These are phyloP conservation scores for Camelina neglecta DNA, from an alignment of 345 rosid species.

Conservation along the genomic window DNA sequence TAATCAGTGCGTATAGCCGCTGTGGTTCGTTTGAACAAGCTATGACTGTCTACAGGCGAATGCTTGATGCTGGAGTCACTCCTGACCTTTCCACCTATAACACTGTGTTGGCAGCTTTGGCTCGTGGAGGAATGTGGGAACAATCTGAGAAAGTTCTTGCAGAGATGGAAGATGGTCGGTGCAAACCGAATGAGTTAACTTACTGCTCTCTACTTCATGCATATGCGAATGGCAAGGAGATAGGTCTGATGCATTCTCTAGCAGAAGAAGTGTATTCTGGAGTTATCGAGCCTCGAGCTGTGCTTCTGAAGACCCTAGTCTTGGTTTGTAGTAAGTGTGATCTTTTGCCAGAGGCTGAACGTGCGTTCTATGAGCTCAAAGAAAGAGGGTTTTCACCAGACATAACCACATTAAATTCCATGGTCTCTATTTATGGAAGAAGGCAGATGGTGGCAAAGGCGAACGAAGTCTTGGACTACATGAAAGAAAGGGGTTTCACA, in stretches of 20 bases:
- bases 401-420: slow-evolving; percentile 77
- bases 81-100: slow-evolving; percentile 93
- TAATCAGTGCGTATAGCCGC: slow-evolving; percentile 90
- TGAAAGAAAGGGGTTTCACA: slow-evolving; percentile 76
- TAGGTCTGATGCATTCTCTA: slow-evolving; percentile 73
- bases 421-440: slow-evolving; percentile 91
- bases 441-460: slow-evolving; percentile 76
- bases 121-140: slow-evolving; percentile 96
- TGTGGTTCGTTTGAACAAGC: slow-evolving; percentile 92
- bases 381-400: slow-evolving; percentile 75
- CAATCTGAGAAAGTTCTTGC: slow-evolving; percentile 83
- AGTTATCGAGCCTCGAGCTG: slow-evolving; percentile 66
- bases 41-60: slow-evolving; percentile 76
- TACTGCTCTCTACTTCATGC: slow-evolving; percentile 89
- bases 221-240: slow-evolving; percentile 85
- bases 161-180: slow-evolving; percentile 78
- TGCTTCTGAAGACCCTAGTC: slow-evolving; percentile 86
- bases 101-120: slow-evolving; percentile 91
- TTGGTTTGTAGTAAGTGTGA: slow-evolving; percentile 87
- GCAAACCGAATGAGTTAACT: slow-evolving; percentile 88
- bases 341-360: slow-evolving; percentile 74
- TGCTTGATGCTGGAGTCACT: slow-evolving; percentile 85
- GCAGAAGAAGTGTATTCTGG: slow-evolving; percentile 88
- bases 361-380: slow-evolving; percentile 74
- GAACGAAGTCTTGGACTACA: slow-evolving; percentile 74